Percentiles rank a stretch among this genome's conserved stretches.
phyloP scores from a whole-genome alignment of 306 rosid genomes.

The Quercus alba region DNA sequence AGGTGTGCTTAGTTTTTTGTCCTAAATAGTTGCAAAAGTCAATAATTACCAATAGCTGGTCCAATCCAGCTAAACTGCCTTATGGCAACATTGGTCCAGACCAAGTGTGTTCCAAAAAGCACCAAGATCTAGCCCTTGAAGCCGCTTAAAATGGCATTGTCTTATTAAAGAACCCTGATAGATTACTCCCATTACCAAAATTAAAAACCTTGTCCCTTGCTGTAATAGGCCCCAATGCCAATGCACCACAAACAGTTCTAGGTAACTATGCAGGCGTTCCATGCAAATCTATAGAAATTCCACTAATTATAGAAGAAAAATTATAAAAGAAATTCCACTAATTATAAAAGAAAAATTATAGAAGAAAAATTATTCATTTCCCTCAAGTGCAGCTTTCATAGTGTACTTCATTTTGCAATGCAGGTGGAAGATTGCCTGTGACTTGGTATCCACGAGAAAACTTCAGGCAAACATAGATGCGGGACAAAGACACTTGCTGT shows the following conservation, averaged over 20 bases:
- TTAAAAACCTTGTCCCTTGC: conserved; percentile 55
- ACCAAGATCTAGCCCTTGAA: conserved; percentile 70
- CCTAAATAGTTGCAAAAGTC: too few species aligned
- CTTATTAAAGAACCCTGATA: conserved; percentile 66
- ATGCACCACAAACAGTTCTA: conserved; percentile 48
- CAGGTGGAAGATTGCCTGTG: conserved; percentile 88
- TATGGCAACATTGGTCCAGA: conserved; percentile 64
- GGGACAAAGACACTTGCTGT: too few species aligned
- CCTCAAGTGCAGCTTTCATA: background rate
- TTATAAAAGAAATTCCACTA: background rate
- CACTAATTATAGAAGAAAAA: too few species aligned
- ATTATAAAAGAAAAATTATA: too few species aligned
- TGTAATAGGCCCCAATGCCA: conserved; percentile 82
- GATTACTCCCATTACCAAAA: conserved; percentile 64
- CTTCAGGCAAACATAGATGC: too few species aligned
- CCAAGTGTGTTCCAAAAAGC: conserved; percentile 65
- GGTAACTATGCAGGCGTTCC: conserved; percentile 93
- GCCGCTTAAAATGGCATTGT: conserved; percentile 91
- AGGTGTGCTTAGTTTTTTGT: too few species aligned
- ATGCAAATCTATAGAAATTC: conserved; percentile 31
- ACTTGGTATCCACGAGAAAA: conserved; percentile 76
- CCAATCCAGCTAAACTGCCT: conserved; percentile 44
- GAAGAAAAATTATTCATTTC: background rate
- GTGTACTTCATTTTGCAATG: conserved; percentile 15
- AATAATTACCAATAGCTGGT: too few species aligned